Percentiles rank a stretch among this genome's conserved stretches.
These are phyloP conservation scores for Cotoneaster glaucophyllus DNA, from an alignment of 306 rosid species.

Conservation along the genomic window DNA sequence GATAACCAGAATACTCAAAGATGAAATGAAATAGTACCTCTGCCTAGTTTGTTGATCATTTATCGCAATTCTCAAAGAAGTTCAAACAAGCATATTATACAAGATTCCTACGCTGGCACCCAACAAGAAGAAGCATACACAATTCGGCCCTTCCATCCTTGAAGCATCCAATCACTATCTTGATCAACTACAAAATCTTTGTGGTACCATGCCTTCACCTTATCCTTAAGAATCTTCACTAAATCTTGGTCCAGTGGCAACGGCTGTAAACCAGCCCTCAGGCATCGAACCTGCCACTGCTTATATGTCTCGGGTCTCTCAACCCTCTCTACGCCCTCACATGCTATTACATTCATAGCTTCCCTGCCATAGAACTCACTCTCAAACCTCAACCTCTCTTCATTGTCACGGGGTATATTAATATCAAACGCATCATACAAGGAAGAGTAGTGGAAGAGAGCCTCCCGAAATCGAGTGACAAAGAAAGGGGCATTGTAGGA, in stretches of 20 bases:
- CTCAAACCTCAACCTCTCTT: slow-evolving; percentile 52
- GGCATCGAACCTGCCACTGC: slow-evolving; percentile 50
- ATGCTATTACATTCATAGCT: slow-evolving; percentile 51
- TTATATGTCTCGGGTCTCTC: slow-evolving; percentile 67
- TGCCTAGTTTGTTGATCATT: neutral
- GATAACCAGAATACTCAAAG: neutral
- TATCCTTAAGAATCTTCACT: slow-evolving; percentile 13
- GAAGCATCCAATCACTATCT: slow-evolving; percentile 50
- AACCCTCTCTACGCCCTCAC: slow-evolving; percentile 56
- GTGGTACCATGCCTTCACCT: slow-evolving; percentile 35
- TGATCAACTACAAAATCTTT: slow-evolving; percentile 42
- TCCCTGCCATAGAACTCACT: slow-evolving; percentile 46
- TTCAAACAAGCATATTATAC: neutral
- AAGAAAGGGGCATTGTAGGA: slow-evolving; percentile 77
- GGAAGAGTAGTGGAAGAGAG: slow-evolving; percentile 50
- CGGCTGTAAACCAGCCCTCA: slow-evolving; percentile 40
- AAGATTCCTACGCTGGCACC: slow-evolving; percentile 43
- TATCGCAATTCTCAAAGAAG: neutral
- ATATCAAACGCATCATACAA: slow-evolving; percentile 49
- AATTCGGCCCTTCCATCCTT: slow-evolving; percentile 68
- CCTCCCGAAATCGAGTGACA: slow-evolving; percentile 58
- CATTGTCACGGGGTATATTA: slow-evolving; percentile 24
- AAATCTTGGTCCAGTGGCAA: slow-evolving; percentile 33
- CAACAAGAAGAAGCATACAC: slow-evolving; percentile 56
- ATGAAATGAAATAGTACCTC: neutral